Evolutionary conservation across 1,139 yeast species (phyloP), one percentile per base, ranked within the genome.

Genomic region (Blastobotrys buckinghamii): DNA sequence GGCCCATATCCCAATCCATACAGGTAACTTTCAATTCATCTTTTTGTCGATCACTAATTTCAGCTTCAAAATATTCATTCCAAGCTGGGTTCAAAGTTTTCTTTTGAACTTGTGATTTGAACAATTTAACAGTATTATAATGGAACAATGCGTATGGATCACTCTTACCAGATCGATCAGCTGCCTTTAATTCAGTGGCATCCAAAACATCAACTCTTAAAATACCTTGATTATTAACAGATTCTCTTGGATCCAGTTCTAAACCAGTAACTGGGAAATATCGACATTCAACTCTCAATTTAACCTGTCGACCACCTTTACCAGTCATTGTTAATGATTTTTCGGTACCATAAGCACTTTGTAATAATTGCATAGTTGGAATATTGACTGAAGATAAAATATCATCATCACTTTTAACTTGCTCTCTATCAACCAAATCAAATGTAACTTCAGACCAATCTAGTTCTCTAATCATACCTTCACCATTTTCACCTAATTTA

Each of bases 1-100:
- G 81, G 54, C 96, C 96, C 56, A 90, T 79, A 68, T 92, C 98
- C 96, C 97, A 90, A 64, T 92, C 98, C 59, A 66, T 75, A 30
- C 86, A 79, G 49, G 74, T 77, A 44, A 86, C 73, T 51, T 71
- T 70, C 50, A 90, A 67, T 4, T 68, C 66, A 12, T 88, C 78
- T 61, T 80, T 81, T 50, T 76, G 78, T 61, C 86, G 78, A 64
- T 84, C 77, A 36, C 70, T 63, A 22, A 84, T 78, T 24, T 74
- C 72, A 30, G 81, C 71, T 19, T 76, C 71, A 53, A 76, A 62
- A 50, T 66, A 68, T 68, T 87, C 95, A 63, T 90, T 83, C 92
- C 94, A 94, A 1, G 71, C 76, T 15, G 99, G 99, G 50, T 84
- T 78, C 58, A 92, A 76, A 0, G 97, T 88, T 74, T 82, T 89